Conservation (phyloP, 2,329 filamentous ascomycete species). For the Pseudocercospora eumusae region DNA sequence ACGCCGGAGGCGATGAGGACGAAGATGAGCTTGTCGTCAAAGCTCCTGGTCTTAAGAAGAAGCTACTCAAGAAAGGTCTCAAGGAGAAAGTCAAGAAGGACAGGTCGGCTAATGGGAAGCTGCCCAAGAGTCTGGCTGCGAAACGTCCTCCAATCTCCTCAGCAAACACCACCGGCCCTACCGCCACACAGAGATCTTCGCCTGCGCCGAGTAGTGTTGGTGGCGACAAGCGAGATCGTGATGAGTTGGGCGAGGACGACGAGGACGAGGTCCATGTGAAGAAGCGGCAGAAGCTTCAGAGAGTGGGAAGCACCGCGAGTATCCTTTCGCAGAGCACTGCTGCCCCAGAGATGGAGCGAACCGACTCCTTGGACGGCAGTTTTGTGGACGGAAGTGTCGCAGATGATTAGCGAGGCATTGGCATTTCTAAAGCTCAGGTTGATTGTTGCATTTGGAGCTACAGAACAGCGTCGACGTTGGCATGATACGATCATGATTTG, state of each 20-base stretch:
- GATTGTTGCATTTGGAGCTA: neutral
- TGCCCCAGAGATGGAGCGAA: conserved; percentile 35
- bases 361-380: conserved; percentile 41
- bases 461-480: neutral
- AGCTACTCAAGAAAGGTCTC: conserved; percentile 43
- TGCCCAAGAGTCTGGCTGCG: conserved; percentile 31
- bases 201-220: conserved; percentile 28
- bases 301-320: conserved; percentile 41
- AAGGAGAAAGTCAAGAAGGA: conserved; percentile 49
- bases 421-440: neutral
- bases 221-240: conserved; percentile 39
- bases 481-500: neutral
- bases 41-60: conserved; percentile 38
- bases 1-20: conserved; percentile 32
- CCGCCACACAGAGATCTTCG: conserved; percentile 23
- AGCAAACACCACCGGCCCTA: neutral
- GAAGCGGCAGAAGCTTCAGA: conserved; percentile 42
- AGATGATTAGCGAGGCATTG: conserved; percentile 28
- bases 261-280: conserved; percentile 39
- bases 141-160: conserved; percentile 30
- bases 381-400: conserved; percentile 39
- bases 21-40: conserved; percentile 35
- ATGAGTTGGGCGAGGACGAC: conserved; percentile 39
- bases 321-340: conserved; percentile 32
- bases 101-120: conserved; percentile 43